Evolutionary conservation across 2,329 filamentous ascomycete species (phyloP), one percentile per base, ranked within the genome.

Genomic region (Phaeosphaeria sp.): DNA sequence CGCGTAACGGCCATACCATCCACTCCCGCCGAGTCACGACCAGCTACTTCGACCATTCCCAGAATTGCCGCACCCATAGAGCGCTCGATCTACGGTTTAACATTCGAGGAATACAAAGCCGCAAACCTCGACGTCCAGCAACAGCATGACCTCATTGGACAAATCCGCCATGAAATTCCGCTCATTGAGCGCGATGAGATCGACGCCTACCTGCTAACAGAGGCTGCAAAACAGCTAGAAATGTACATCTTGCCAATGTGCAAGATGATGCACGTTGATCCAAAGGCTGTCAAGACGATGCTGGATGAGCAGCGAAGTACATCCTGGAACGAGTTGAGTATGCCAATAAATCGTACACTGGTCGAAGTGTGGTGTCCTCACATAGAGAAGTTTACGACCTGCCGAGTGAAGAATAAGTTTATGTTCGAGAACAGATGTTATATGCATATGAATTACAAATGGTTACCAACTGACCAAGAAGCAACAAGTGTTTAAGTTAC

Each of bases 191-290:
- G 56, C 27, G 53, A 59, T 30, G 53, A 56, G 21, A 42, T 59
- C 9, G 56, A 62, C 41, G 30, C 52, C n/a, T 23, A 18, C 0
- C n/a, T 58, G 2, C 52, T 62, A 1, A 39, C 47, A 1, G 33
- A 52, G 1, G 21, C 53, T 9, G 50, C 18, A 13, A 50, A 49
- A 23, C 50, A 59, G 47, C 50, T 62, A 7, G 50, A 59, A 7
- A 6, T 52, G 1, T 22, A n/a, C 2, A 27, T 55, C 1, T 60
- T 62, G 1, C 54, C 56, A 3, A 42, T 23, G 2, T 58, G 53
- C 18, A 60, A 54, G 46, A 58, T 60, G 54, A 55, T 63, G 54
- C 57, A 58, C 2, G 20, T 60, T 9, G 52, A 54, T 11, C 54
- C 57, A 1, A 11, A 15, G 25, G 52, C 51, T 3, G 52, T 60